Conservation (phyloP, 2,329 filamentous ascomycete species). For the Penicillium sp. region DNA sequence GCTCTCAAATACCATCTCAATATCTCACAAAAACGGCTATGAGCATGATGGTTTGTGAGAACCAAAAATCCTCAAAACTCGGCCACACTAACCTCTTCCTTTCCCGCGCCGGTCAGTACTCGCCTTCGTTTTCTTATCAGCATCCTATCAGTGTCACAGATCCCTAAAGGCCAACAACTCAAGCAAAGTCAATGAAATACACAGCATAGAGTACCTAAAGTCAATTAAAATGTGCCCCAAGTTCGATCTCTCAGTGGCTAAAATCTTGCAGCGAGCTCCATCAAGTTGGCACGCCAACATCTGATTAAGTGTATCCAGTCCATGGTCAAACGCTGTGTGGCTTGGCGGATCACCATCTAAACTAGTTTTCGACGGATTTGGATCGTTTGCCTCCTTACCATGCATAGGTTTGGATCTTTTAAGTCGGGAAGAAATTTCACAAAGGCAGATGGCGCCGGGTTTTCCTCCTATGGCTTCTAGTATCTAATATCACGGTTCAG, state of each 20-base stretch:
- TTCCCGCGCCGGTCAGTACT: too few species aligned
- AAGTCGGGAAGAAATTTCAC: too few species aligned
- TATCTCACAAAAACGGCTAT: too few species aligned
- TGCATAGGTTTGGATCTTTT: not conserved
- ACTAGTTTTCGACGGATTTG: conserved; percentile 2
- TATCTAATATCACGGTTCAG: too few species aligned
- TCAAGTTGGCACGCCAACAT: not conserved
- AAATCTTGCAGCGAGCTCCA: not conserved
- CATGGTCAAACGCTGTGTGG: not conserved
- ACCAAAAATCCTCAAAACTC: too few species aligned
- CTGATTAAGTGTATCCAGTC: conserved; percentile 10
- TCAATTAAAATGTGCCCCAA: not conserved
- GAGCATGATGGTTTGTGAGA: too few species aligned
- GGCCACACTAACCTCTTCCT: too few species aligned
- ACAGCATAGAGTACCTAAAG: not conserved
- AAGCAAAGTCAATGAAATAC: too few species aligned
- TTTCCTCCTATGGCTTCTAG: too few species aligned
- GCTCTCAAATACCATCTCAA: too few species aligned
- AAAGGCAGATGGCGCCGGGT: too few species aligned
- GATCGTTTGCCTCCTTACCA: not conserved
- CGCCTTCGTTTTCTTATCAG: too few species aligned
- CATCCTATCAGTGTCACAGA: not conserved
- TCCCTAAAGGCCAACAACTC: not conserved
- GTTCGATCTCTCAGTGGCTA: not conserved
- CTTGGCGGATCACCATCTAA: conserved; percentile 4